Conservation (phyloP, 768 basidiomycete species). For the Agaricus bisporus region DNA sequence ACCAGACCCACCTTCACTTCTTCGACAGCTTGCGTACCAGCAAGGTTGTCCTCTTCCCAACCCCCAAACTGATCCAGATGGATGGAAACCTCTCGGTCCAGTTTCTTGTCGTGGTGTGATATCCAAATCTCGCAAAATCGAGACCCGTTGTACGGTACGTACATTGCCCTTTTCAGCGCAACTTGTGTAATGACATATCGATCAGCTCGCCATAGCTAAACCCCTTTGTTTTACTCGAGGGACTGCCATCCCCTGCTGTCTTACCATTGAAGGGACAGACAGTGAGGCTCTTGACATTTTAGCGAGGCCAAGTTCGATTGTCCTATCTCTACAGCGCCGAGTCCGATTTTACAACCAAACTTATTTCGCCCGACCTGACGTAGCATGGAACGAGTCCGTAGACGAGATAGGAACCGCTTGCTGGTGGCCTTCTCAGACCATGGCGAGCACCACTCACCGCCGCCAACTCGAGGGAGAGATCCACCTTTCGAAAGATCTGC, state of each 20-base stretch:
- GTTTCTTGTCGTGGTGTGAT: slow-evolving; percentile 35
- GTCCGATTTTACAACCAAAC: slow-evolving; percentile 37
- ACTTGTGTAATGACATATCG: neutral
- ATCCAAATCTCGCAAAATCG: slow-evolving; percentile 31
- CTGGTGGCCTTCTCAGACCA: slow-evolving; percentile 40
- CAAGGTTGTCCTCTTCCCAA: slow-evolving; percentile 36
- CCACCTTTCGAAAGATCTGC: slow-evolving; percentile 41
- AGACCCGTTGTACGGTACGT: slow-evolving; percentile 31
- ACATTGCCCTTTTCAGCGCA: neutral
- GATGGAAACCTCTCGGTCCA: slow-evolving; percentile 41
- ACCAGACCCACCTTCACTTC: slow-evolving; percentile 38
- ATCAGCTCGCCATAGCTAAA: slow-evolving; percentile 14
- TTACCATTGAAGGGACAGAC: slow-evolving; percentile 36
- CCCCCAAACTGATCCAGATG: slow-evolving; percentile 43
- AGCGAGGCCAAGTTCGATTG: slow-evolving; percentile 32
- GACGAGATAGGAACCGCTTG: slow-evolving; percentile 38
- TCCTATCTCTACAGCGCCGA: slow-evolving; percentile 33
- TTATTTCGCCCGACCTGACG: slow-evolving; percentile 27
- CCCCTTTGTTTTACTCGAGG: slow-evolving; percentile 44
- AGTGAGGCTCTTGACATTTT: slow-evolving; percentile 33
- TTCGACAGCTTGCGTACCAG: slow-evolving; percentile 46
- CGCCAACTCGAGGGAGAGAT: slow-evolving; percentile 50
- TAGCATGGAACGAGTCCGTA: slow-evolving; percentile 39
- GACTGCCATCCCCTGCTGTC: slow-evolving; percentile 38
- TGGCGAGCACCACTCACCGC: slow-evolving; percentile 21